Base-by-base conservation (phyloP, 768 basidiomycete genomes). In the Lactarius indigo region DNA sequence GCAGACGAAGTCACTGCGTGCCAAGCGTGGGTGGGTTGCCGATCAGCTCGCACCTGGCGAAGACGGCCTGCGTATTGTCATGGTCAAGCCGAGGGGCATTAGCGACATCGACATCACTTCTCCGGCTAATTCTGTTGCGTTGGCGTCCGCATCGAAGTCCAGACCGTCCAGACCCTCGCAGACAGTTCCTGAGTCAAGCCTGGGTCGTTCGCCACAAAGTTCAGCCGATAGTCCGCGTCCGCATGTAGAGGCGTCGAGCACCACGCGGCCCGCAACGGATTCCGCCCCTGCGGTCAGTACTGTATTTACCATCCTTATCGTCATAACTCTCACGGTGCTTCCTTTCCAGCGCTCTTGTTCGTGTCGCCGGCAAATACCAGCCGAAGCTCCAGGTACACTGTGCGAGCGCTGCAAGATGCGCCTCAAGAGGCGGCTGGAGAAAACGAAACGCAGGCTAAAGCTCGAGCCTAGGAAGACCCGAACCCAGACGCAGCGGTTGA, bases 341-440 rank as follows among this genome's bases (percentile, higher is more conserved):
- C 28, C 18, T 12, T 47, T 60, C 26, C 62, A 75, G 74, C 69
- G 66, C 0, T 44, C 37, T 8, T 78, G 77, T 55, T 67, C 72
- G 7, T 85, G 84, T 70, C 75, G 68, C 59, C 80, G 83, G 2
- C 62, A 68, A 12, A 64, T 84, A 3, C 69, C 77, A 7, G 30
- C 59, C 7, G 71, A 70, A 30, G 41, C 69, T 9, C 17, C 58
- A 0, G 77, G 78, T 26, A 73, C 74, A 7, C 65, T 83, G 41
- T 85, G 84, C 66, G 78, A 78, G 17, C 79, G 77, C 54, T 85
- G 84, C 69, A 78, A 76, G 66, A 52, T 72, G 33, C 77, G 78
- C 44, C 74, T 84, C 63, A 85, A 81, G 78, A 82, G 78, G 69
- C 78, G 76, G 23, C 78, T 80, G 69, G 78, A 74, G 42, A 78